phyloP scores from a whole-genome alignment of 257 asterid genomes.

The Solanum ossicruentum region DNA sequence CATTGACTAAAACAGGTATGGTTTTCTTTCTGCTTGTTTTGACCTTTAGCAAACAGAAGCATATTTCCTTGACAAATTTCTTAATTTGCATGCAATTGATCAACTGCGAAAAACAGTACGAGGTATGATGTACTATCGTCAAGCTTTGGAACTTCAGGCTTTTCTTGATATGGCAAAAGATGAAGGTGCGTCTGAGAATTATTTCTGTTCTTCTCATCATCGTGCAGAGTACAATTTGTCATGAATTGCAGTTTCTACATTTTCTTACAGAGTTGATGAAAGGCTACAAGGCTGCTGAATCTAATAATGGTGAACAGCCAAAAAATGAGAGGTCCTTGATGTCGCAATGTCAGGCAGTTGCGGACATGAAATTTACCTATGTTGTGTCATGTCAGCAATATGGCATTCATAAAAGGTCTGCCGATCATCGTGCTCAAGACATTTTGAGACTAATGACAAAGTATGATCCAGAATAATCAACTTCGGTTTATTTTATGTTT shows the following conservation, averaged over 20 bases:
- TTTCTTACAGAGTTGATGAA: conserved; percentile 61
- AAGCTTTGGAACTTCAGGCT: conserved; percentile 95
- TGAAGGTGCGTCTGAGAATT: conserved; percentile 47
- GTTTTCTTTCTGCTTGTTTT: neutral
- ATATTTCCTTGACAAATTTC: neutral
- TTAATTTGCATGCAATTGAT: neutral
- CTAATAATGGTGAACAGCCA: conserved; percentile 48
- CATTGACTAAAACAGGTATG: conserved; percentile 87
- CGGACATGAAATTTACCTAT: conserved; percentile 89
- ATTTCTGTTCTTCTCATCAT: neutral
- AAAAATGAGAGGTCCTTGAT: conserved; percentile 59
- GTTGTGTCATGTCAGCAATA: conserved; percentile 94
- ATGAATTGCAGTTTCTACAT: conserved; percentile 3
- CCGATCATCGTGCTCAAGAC: conserved; percentile 67
- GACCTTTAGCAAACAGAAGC: neutral
- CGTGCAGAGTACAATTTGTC: neutral
- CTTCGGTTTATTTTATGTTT: neutral
- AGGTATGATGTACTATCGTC: conserved; percentile 99
- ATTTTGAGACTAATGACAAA: conserved; percentile 85
- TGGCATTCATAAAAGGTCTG: conserved; percentile 84
- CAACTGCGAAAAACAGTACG: conserved; percentile 38
- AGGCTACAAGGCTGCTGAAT: conserved; percentile 83
- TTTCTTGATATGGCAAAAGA: conserved; percentile 96
- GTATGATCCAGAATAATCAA: conserved; percentile 23
- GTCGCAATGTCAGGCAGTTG: conserved; percentile 82